Evolutionary conservation across 257 asterid species (phyloP), one percentile per base, ranked within the genome.

Genomic region (Coffea eugenioides): DNA sequence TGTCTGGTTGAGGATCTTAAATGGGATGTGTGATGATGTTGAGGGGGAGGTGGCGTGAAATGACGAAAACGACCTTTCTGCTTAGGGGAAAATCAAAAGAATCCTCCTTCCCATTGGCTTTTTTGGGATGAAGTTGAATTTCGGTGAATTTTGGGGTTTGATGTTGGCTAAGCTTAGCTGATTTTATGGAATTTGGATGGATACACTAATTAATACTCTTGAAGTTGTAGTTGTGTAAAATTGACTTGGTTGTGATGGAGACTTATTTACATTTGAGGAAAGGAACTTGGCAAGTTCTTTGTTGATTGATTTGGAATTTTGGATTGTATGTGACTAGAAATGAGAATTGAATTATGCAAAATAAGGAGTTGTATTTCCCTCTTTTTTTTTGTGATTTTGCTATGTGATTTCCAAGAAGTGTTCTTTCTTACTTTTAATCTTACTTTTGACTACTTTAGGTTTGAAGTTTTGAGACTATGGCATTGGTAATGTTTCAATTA

Each of bases 1-100:
- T 69, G 73, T 70, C 79, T 34, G 69, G 49, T 45, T 31, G 52
- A 46, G 66, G 79, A 74, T 74, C 73, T 68, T 68, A 15, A 36
- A 36, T 15, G 41, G 73, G 73, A 21, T 68, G 51, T 6, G 51
- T 34, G 73, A 36, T 36, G 14, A 68, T 43, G 18, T 25, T 34
- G 8, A n/a, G 48, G n/a, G 68, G n/a, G 68, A 52, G 46, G 39
- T 23, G 62, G 8, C 66, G 46, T 6, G 61, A 36, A 69, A 5
- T 77, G 67, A 74, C 77, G 21, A 14, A 74, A 31, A 31, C 34
- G 77, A 16, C 67, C 64, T 74, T 74, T 39, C 41, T 16, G 54
- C 20, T 71, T 21, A 41, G 25, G 21, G 6, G 2, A 27, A 61
- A 61, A 20, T 16, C 5, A 61, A 39, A 39, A 39, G 5, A 39